Percentiles rank a stretch among this genome's conserved stretches.
Conservation (phyloP, 2,329 filamentous ascomycete species). For the Blumeriella jaapii region DNA sequence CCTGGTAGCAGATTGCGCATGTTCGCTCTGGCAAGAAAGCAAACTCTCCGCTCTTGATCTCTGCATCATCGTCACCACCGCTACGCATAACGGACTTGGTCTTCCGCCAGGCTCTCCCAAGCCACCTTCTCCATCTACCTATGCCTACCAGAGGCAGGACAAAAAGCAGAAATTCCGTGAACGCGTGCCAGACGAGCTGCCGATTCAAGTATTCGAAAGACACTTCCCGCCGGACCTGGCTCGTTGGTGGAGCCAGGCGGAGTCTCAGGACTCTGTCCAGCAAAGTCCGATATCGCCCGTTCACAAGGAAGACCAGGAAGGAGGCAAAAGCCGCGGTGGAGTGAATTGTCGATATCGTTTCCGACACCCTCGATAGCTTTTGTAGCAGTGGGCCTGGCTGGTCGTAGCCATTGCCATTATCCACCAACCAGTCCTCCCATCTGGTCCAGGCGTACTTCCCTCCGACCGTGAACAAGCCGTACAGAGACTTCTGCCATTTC, state of each 20-base stretch:
- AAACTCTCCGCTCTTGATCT: slow-evolving; percentile 58
- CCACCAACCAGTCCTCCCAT: slow-evolving; percentile 79
- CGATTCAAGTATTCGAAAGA: slow-evolving; percentile 97
- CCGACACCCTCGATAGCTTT: slow-evolving; percentile 58
- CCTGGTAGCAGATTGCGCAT: slow-evolving; percentile 93
- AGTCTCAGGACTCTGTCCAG: slow-evolving; percentile 77
- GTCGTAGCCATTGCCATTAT: slow-evolving; percentile 65
- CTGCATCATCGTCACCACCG: slow-evolving; percentile 37
- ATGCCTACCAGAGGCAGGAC: slow-evolving; percentile 94
- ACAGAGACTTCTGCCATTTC: slow-evolving; percentile 71
- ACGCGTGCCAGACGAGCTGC: slow-evolving; percentile 98
- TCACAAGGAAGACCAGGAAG: slow-evolving; percentile 83
- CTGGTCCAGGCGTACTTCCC: slow-evolving; percentile 85
- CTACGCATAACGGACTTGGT: slow-evolving; percentile 53
- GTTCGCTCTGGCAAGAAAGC: slow-evolving; percentile 84
- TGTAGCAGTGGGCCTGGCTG: slow-evolving; percentile 39
- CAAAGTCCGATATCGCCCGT: slow-evolving; percentile 83
- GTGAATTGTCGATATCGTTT: slow-evolving; percentile 58
- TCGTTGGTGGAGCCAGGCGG: slow-evolving; percentile 73
- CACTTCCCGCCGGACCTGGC: slow-evolving; percentile 79
- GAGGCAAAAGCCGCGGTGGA: slow-evolving; percentile 72
- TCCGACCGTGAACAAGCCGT: slow-evolving; percentile 76
- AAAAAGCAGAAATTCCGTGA: slow-evolving; percentile 97
- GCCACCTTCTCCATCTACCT: slow-evolving; percentile 81
- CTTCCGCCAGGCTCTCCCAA: slow-evolving; percentile 77